Evolutionary conservation across 192 early-diverging fungal species (phyloP), one percentile per base, ranked within the genome.

Genomic region (Globomyces pollinis-pini): DNA sequence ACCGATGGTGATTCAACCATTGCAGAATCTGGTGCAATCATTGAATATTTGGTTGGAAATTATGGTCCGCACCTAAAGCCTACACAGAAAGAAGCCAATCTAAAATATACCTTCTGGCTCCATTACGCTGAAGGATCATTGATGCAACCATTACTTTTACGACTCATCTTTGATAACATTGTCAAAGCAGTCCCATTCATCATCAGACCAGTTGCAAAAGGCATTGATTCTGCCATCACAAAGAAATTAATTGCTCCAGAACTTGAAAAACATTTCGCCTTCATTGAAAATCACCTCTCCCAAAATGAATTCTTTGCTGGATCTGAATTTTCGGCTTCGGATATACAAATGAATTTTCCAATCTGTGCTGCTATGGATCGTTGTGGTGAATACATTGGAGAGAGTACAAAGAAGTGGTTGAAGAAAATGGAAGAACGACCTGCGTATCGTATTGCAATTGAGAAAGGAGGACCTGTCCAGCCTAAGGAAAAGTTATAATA

Each of bases 21-120:
- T 41, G 70, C 61, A 3, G 73, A 78, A 60, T 57, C 47, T 13
- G 73, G 76, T 3, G 68, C 75, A 3, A 76, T 77, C 29, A 44
- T 77, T 51, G 62, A 78, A 67, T 74, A 74, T 47, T 16, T 74
- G 12, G 55, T 71, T 36, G 55, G 67, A 38, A 63, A 42, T 20
- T 67, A 63, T 58, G 63, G 52, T 6, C 59, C 26, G 30, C 43
- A 6, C 55, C 38, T 20, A 39, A 52, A 50, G 38, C 41, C 38
- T 2, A 6, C 28, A 5, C 44, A 20, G 28, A 47, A 47, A 1
- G 44, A 47, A 15, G 44, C 23, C 23, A 47, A 47, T 7, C 44
- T 47, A 0, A 16, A 51, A 23, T 35, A 45, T 33, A 65, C 59
- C 9, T 71, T 68, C 57, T 74, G 63, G 61, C n/a, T 74, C 55